Evolutionary conservation across 306 rosid species (phyloP), one percentile per base, ranked within the genome.

Genomic region (Vigna reflexopilosa): DNA sequence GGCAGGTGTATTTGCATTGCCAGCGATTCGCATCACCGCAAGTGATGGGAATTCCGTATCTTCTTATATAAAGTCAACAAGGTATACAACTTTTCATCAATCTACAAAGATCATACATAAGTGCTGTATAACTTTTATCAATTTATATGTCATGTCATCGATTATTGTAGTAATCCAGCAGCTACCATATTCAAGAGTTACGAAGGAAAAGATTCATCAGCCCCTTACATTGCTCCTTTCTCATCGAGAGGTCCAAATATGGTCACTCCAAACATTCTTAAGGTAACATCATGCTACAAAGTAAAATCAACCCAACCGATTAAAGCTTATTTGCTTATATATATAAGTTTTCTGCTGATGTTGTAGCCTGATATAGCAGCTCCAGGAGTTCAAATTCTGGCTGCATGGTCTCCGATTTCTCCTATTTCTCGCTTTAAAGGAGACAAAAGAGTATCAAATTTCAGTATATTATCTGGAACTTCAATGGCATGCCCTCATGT

Each of bases 401-500:
- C 91, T 19, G 79, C 84, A 5, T 75, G 79, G 84, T 22, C 91
- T 20, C 76, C 81, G 0, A 17, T 16, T 16, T 1, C 5, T 2
- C 10, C 87, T 12, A 1, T 51, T 51, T 73, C 89, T 0, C 19
- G 19, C 19, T 19, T 32, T 16, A 0, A 9, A 22, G 70, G 45
- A 0, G 87, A 86, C 28, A 0, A 5, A 0, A 83, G 86, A 78
- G 3, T 0, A 47, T 7, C 13, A 0, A 1, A 62, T 0, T 86
- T 5, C 40, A 76, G 79, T 12, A 56, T 87, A 17, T 0, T 13
- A 0, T 72, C 80, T 0, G 87, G 91, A 3, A 81, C 91, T 52
- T 88, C 91, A 58, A 85, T 88, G 89, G 77, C 87, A 2, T 85
- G 91, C 22, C 91, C 86, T 20, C 91, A 88, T 72, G 47, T 16